Percentiles rank a stretch among this genome's conserved stretches.
These are phyloP conservation scores for Yarrowia deformans DNA, from an alignment of 805 yeast species.

Conservation along the genomic window DNA sequence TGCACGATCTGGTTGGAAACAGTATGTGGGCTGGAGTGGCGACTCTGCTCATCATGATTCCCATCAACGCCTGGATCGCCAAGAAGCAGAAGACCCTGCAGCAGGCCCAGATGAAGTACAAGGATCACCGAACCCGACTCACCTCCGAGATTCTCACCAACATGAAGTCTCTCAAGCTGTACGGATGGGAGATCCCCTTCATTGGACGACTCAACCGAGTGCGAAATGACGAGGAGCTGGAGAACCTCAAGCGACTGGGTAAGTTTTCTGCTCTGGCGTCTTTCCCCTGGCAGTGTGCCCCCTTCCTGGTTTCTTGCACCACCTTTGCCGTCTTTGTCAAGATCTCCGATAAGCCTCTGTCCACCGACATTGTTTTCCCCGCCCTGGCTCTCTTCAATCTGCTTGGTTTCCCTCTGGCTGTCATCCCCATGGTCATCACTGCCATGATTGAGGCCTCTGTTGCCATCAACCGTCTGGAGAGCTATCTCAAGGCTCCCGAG, in stretches of 20 bases:
- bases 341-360: conserved; percentile 68
- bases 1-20: conserved; percentile 78
- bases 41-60: conserved; percentile 75
- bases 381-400: conserved; percentile 71
- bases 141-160: conserved; percentile 88
- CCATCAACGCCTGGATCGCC: conserved; percentile 65
- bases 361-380: conserved; percentile 87
- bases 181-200: conserved; percentile 89
- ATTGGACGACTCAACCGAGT: conserved; percentile 58
- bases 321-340: conserved; percentile 86
- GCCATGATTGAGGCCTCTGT: conserved; percentile 83
- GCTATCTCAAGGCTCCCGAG: conserved; percentile 74
- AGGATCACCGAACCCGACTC: conserved; percentile 76
- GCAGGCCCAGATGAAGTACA: conserved; percentile 85
- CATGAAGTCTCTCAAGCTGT: conserved; percentile 83
- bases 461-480: conserved; percentile 63
- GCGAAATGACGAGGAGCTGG: conserved; percentile 67
- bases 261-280: conserved; percentile 84
- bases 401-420: conserved; percentile 88
- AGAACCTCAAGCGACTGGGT: conserved; percentile 75
- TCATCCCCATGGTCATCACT: conserved; percentile 89
- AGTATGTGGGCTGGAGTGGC: conserved; percentile 93
- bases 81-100: conserved; percentile 62
- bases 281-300: conserved; percentile 88
- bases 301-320: conserved; percentile 88